Evolutionary conservation across 176 grass and related monocot genomes (phyloP).

Genomic region (Triticum turgidum): DNA sequence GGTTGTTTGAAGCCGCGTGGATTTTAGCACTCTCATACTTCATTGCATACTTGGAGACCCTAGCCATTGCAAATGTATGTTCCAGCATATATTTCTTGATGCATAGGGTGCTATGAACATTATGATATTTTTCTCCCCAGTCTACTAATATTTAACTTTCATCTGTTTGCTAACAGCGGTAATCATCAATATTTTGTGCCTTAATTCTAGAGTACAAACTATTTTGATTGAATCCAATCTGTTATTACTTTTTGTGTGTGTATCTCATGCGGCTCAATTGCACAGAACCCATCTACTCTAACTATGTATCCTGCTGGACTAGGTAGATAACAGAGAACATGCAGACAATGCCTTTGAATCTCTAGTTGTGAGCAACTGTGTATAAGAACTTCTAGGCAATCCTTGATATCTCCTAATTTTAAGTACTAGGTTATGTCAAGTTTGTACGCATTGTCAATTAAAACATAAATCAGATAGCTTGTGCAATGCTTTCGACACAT

Average conservation of each 20-base stretch:
- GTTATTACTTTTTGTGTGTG: background rate
- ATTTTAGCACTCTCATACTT: constrained; percentile 86
- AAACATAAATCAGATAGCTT: background rate
- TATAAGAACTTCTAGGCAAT: background rate
- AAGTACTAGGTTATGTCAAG: background rate
- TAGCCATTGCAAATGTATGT: constrained; percentile 98
- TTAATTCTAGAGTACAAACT: background rate
- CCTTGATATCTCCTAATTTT: background rate
- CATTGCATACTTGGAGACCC: constrained; percentile 89
- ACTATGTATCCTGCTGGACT: background rate
- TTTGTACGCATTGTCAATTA: background rate
- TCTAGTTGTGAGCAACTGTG: background rate
- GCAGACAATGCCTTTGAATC: background rate
- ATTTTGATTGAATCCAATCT: background rate
- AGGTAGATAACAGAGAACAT: background rate
- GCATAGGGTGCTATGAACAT: background rate
- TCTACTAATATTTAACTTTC: background rate
- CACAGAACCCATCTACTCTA: background rate
- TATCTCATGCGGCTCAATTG: background rate
- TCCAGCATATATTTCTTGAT: constrained; percentile 19
- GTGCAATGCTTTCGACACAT: background rate
- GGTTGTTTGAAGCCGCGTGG: constrained; percentile 71
- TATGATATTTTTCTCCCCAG: background rate
- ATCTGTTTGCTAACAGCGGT: background rate
- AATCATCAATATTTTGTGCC: background rate